Evolutionary conservation across 208 protist genomes (phyloP).

Genomic region (Acanthamoeba divionensis): DNA sequence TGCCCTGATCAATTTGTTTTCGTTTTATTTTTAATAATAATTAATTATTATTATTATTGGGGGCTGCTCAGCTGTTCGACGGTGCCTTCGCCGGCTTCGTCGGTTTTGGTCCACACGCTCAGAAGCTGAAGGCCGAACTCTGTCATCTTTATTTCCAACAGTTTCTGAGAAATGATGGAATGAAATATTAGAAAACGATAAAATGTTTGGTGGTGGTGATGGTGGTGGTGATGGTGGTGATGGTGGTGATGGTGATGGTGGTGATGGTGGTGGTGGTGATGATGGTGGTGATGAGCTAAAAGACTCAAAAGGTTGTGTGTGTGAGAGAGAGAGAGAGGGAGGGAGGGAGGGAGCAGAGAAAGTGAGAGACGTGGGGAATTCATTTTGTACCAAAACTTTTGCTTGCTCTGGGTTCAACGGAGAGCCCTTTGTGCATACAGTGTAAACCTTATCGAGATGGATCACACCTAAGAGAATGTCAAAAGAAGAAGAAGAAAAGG

Average conservation of each 20-base stretch:
- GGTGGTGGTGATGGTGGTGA: too few relatives aligned
- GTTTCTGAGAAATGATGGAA: neutral
- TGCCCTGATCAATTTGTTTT: too few relatives aligned
- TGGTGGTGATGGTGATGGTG: too few relatives aligned
- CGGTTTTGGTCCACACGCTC: neutral
- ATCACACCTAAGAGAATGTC: constrained; percentile 53
- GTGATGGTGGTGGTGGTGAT: too few relatives aligned
- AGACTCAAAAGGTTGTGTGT: too few relatives aligned
- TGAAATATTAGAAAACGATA: neutral
- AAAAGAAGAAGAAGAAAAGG: neutral
- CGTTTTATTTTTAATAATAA: too few relatives aligned
- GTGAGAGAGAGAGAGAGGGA: too few relatives aligned
- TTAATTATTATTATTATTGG: too few relatives aligned
- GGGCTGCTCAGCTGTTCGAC: constrained; percentile 5
- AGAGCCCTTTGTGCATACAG: constrained; percentile 61
- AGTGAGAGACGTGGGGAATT: neutral
- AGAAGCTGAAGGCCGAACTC: neutral
- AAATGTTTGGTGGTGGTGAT: neutral
- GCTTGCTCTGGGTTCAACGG: constrained; percentile 70
- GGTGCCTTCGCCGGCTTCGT: neutral
- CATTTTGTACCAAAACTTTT: constrained; percentile 54
- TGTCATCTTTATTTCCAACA: constrained; percentile 27
- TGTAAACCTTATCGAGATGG: constrained; percentile 53
- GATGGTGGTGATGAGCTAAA: too few relatives aligned
- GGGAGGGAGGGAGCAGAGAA: neutral